Percentiles rank a stretch among this genome's conserved stretches.
Conservation (phyloP, 2,329 filamentous ascomycete species). For the Metarhizium anisopliae region DNA sequence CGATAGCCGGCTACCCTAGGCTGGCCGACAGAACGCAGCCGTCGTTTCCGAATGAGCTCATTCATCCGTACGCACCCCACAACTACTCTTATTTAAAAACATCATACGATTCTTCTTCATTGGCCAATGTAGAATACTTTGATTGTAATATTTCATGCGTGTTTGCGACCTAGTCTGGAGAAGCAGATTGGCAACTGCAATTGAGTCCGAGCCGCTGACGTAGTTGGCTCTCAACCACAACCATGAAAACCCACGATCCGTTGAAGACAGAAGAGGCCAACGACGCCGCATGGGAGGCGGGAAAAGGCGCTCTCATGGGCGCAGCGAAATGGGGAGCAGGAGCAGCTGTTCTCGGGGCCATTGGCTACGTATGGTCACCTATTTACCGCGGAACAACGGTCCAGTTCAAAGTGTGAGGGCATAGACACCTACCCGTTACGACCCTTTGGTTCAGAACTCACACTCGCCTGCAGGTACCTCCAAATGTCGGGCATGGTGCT, state of each 20-base stretch:
- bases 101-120: neutral
- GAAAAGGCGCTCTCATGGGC: constrained; percentile 56
- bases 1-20: neutral
- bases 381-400: constrained; percentile 64
- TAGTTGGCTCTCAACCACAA: constrained; percentile 1
- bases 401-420: constrained; percentile 66
- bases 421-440: neutral
- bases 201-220: neutral
- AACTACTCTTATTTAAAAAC: neutral
- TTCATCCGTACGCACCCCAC: neutral
- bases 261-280: constrained; percentile 58
- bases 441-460: neutral
- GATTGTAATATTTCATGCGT: neutral
- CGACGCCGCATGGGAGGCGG: constrained; percentile 63
- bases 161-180: neutral
- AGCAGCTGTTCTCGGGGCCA: constrained; percentile 50
- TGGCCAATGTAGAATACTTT: neutral
- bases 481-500: constrained; percentile 84
- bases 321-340: constrained; percentile 66
- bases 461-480: constrained; percentile 48
- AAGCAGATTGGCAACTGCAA: neutral
- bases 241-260: constrained; percentile 44
- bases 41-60: neutral
- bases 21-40: neutral
- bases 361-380: constrained; percentile 58